Evolutionary conservation across 345 rosid species (phyloP).

Genomic region (Schrenkiella parvula): DNA sequence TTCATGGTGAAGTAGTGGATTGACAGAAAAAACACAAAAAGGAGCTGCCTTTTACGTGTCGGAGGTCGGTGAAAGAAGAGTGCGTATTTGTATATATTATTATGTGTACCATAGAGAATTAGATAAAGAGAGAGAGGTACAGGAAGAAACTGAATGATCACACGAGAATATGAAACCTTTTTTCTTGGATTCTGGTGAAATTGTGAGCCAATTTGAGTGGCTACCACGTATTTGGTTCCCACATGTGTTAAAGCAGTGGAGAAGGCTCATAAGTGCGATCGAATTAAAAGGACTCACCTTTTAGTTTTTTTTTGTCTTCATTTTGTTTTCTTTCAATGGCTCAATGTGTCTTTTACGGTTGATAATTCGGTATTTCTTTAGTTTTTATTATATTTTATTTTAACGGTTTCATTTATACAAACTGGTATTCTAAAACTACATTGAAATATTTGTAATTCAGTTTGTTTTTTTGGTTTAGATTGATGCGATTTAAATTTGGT

Average conservation of each 20-base stretch:
- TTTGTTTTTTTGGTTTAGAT: too few species aligned
- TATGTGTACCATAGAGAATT: neutral
- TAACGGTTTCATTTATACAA: neutral
- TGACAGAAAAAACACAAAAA: constrained; percentile 16
- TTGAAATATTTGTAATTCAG: too few species aligned
- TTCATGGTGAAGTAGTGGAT: constrained; percentile 32
- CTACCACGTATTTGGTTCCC: constrained; percentile 24
- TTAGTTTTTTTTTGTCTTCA: neutral
- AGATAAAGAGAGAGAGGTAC: neutral
- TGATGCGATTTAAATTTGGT: too few species aligned
- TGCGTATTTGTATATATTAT: constrained; percentile 23
- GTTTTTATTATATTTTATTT: neutral
- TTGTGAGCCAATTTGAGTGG: constrained; percentile 17
- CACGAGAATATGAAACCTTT: constrained; percentile 4
- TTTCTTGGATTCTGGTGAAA: constrained; percentile 8
- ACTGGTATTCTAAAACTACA: neutral
- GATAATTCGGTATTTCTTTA: neutral
- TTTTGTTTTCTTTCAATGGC: neutral
- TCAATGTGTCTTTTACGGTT: neutral
- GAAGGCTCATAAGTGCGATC: constrained; percentile 18
- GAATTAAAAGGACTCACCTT: constrained; percentile 2
- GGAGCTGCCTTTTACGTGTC: constrained; percentile 30
- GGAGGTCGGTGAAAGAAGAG: constrained; percentile 34
- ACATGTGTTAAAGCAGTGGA: constrained; percentile 19
- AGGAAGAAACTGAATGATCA: constrained; percentile 7